Evolutionary conservation across 106 monocot genomes (phyloP).

Genomic region (Dioscorea alata): DNA sequence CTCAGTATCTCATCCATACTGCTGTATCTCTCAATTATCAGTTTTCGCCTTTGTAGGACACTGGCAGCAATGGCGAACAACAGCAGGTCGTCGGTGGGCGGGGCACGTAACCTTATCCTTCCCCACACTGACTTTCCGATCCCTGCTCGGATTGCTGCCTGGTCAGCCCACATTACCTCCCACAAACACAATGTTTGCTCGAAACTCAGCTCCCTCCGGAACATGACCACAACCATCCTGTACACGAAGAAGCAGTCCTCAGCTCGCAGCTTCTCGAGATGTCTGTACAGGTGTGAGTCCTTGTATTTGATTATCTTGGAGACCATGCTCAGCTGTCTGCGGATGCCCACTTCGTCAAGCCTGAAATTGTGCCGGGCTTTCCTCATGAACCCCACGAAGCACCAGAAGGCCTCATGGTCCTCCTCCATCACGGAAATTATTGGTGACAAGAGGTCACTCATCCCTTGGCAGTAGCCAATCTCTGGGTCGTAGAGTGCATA

Average conservation of each 20-base stretch:
- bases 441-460: constrained; percentile 84
- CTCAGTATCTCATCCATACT: constrained; percentile 85
- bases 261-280: constrained; percentile 76
- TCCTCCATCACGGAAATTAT: constrained; percentile 77
- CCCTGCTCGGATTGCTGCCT: constrained; percentile 72
- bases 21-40: constrained; percentile 75
- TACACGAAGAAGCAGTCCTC: constrained; percentile 95
- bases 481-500: constrained; percentile 81
- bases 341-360: constrained; percentile 84
- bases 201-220: constrained; percentile 73
- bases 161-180: constrained; percentile 98
- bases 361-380: constrained; percentile 89
- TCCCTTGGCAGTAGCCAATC: constrained; percentile 91
- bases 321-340: constrained; percentile 60
- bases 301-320: constrained; percentile 76
- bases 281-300: constrained; percentile 61
- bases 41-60: constrained; percentile 69
- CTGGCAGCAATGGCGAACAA: constrained; percentile 91
- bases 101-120: constrained; percentile 48
- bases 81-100: constrained; percentile 68
- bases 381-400: constrained; percentile 88
- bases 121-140: constrained; percentile 60
- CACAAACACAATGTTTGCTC: constrained; percentile 80
- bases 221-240: constrained; percentile 88
- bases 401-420: constrained; percentile 81